Evolutionary conservation across 352 stramenopile species (phyloP), one percentile per base, ranked within the genome.

Genomic region (Phytophthora pisi): DNA sequence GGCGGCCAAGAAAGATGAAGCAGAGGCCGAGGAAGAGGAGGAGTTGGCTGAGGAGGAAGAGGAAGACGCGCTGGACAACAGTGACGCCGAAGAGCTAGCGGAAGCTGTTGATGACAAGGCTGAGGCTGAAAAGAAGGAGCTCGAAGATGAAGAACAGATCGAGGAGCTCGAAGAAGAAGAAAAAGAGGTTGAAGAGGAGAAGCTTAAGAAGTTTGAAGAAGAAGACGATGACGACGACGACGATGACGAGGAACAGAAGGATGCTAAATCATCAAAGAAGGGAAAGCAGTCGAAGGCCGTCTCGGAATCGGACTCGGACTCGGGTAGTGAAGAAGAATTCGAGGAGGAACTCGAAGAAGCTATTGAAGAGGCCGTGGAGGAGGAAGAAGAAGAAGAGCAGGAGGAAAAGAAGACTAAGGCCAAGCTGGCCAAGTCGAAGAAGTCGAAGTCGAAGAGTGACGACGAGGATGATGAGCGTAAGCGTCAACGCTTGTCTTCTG

Each of bases 1-100:
- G 8, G 31, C 50, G 30, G 62, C 64, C 13, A 26, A 74, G 20
- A 68, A 71, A 46, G 60, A 49, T 2, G 54, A 74, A 40, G 38
- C 51, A 3, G 59, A 45, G 2, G 66, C 70, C 13, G 20, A 76
- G 49, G 18, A 76, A 23, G 64, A 72, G 30, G 52, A 72, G 28
- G 52, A 58, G 16, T 70, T 71, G 45, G 73, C 73, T 18, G 64
- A 75, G 6, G 60, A 64, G 13, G 73, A 78, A 4, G 57, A 78
- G 6, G 49, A 65, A 15, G 70, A 78, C 0, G 70, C 65, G 11
- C 50, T 73, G 50, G 47, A 62, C 45, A 45, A 50, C 1, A 57
- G 62, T 45, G 58, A 76, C 31, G 66, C 69, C 10, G 69, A 71
- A 18, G 66, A 74, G 42, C 43, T 74, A 1, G 51, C 61, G 5